phyloP scores from a whole-genome alignment of 441 rosid species.

The Dalechampia spathulata region DNA sequence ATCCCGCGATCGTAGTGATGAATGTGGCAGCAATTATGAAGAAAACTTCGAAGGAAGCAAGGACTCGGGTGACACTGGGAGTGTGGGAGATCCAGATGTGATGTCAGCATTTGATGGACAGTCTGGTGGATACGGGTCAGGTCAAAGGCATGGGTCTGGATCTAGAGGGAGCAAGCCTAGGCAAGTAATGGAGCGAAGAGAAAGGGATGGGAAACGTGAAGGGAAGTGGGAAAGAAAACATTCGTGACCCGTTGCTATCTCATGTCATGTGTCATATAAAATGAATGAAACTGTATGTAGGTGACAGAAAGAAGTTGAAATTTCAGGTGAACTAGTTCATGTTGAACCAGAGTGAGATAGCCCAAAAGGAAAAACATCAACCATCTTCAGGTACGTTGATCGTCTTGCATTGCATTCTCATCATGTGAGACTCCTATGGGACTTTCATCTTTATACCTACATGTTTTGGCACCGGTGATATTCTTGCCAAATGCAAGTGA shows the following conservation, averaged over 20 bases:
- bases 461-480: no score
- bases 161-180: constrained; percentile 70
- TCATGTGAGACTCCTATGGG: no score
- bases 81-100: constrained; percentile 64
- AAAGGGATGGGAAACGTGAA: constrained; percentile 67
- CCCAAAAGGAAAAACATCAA: no score
- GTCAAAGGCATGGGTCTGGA: constrained; percentile 59
- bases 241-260: constrained; percentile 16
- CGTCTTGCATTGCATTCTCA: no score
- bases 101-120: constrained; percentile 59
- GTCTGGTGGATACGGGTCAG: constrained; percentile 40
- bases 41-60: constrained; percentile 72
- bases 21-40: constrained; percentile 54
- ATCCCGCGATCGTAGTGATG: constrained; percentile 66
- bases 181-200: constrained; percentile 60
- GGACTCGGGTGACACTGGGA: constrained; percentile 73
- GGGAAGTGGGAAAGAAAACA: constrained; percentile 93
- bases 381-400: background rate
- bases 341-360: no score
- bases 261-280: background rate
- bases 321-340: background rate
- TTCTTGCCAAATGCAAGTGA: no score
- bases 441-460: no score
- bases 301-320: background rate
- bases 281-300: background rate